Evolutionary conservation across 148 eudicot genomes (phyloP), one percentile per base, ranked within the genome.

Genomic region (Camellia granthamiana): DNA sequence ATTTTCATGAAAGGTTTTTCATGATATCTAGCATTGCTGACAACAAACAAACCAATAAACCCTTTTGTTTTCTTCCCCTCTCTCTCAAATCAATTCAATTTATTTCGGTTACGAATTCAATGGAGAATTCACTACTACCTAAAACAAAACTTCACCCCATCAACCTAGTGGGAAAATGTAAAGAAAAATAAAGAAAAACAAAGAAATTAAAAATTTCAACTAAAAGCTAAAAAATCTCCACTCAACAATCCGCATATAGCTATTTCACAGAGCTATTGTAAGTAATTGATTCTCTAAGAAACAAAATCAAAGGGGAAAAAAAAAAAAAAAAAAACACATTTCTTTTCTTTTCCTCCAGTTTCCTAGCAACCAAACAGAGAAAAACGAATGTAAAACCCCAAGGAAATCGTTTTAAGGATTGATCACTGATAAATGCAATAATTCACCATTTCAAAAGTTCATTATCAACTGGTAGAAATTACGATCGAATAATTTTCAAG

Each of bases 291-390:
- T 1, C 38, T 30, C 38, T 30, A 30, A 30, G 38, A 30, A 1
- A 30, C 38, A 30, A 30, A 30, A 30, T 30, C 38, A 30, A 30
- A 30, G 38, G 38, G 38, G 30, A n/a, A n/a, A 23, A 23, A 23
- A 23, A 23, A 23, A 23, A 23, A 30, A 68, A 41, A 49, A 49
- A 4, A 49, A 49, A 49, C 5, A 49, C 7, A 1, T 5, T 49
- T 3, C 5, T 49, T 5, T n/a, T 3, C 16, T 10, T 70, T 14
- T 14, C 18, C 21, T 55, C 8, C 6, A 70, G 55, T 70, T 70
- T 46, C 74, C 74, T 30, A 18, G 38, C 55, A 47, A 69, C 30
- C 74, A 70, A 70, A 70, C 9, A 55, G 15, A 70, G 74, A 8
- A 46, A 46, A 70, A 30, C 74, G 74, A 70, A 47, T 46, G 10